These are phyloP conservation scores for Beauveria scarabaeidicola DNA, from an alignment of 2,329 filamentous ascomycete genomes.

Conservation along the genomic window DNA sequence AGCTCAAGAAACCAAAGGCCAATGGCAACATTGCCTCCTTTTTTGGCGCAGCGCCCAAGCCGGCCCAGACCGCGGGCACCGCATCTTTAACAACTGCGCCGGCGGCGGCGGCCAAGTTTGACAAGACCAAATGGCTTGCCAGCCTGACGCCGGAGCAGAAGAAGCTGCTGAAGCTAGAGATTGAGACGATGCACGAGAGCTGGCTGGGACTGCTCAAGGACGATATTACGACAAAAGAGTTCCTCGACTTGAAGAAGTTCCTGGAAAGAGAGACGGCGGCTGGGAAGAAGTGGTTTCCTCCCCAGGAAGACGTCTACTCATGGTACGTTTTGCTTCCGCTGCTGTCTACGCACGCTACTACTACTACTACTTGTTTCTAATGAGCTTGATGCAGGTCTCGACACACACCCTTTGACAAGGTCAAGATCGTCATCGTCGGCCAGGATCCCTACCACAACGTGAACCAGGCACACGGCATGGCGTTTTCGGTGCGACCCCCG, in stretches of 20 bases:
- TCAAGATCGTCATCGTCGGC: slow-evolving; percentile 88
- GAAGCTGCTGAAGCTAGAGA: slow-evolving; percentile 76
- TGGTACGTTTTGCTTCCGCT: slow-evolving; percentile 51
- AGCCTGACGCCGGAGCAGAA: slow-evolving; percentile 74
- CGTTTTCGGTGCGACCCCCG: slow-evolving; percentile 88
- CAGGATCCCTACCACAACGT: slow-evolving; percentile 96
- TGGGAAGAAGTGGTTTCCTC: slow-evolving; percentile 78
- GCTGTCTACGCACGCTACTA: neutral
- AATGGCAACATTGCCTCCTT: slow-evolving; percentile 83
- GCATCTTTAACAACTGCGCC: slow-evolving; percentile 20
- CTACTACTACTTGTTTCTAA: slow-evolving; percentile 13
- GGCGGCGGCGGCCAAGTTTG: slow-evolving; percentile 50
- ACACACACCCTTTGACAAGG: slow-evolving; percentile 77
- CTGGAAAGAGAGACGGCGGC: slow-evolving; percentile 66
- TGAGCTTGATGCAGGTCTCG: slow-evolving; percentile 62
- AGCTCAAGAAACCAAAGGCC: slow-evolving; percentile 62
- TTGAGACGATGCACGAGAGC: slow-evolving; percentile 82
- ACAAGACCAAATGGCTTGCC: slow-evolving; percentile 86
- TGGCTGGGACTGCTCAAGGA: slow-evolving; percentile 88
- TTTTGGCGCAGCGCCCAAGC: slow-evolving; percentile 62
- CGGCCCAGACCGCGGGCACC: slow-evolving; percentile 22
- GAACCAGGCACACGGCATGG: slow-evolving; percentile 93
- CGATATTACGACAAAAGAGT: slow-evolving; percentile 69
- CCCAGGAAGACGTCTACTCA: slow-evolving; percentile 81
- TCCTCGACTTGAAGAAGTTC: slow-evolving; percentile 82